phyloP scores from a whole-genome alignment of 768 basidiomycete species.

The Pilatotrama ljubarskyi region DNA sequence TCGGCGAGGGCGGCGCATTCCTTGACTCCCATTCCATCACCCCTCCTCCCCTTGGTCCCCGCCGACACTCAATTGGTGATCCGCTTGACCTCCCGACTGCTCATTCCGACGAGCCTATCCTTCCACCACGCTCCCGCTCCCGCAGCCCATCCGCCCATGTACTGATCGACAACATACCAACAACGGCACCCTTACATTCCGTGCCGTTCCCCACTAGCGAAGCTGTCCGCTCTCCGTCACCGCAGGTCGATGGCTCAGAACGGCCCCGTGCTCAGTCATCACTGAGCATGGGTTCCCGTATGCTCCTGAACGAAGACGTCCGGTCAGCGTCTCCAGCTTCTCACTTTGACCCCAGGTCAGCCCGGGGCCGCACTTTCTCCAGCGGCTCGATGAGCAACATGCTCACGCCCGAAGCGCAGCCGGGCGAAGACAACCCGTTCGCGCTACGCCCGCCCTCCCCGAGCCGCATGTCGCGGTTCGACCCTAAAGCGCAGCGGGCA shows the following conservation, averaged over 20 bases:
- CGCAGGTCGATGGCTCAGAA: constrained; percentile 39
- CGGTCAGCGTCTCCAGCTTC: constrained; percentile 40
- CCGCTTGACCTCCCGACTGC: constrained; percentile 47
- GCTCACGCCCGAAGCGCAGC: constrained; percentile 28
- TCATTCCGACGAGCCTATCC: constrained; percentile 34
- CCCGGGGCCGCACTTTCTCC: constrained; percentile 52
- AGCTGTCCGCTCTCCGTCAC: constrained; percentile 53
- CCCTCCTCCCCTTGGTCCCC: constrained; percentile 31
- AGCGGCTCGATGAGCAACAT: constrained; percentile 48
- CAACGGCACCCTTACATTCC: constrained; percentile 44
- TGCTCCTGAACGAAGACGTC: constrained; percentile 41
- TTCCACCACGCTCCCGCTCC: constrained; percentile 52
- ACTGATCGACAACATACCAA: constrained; percentile 44
- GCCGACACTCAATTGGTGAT: constrained; percentile 59
- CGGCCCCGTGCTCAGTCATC: constrained; percentile 47
- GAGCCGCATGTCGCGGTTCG: constrained; percentile 43
- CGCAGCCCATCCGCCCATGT: constrained; percentile 49
- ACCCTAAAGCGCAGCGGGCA: constrained; percentile 39
- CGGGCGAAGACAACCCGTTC: constrained; percentile 36
- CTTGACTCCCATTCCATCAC: constrained; percentile 39
- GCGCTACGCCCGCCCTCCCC: constrained; percentile 39
- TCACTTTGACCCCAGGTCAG: constrained; percentile 45
- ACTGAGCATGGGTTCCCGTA: constrained; percentile 51
- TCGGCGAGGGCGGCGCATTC: constrained; percentile 49
- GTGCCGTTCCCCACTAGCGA: constrained; percentile 57